Evolutionary conservation across 495 filamentous ascomycete genomes (phyloP), one percentile per base, ranked within the genome.

Genomic region (Evernia prunastri): DNA sequence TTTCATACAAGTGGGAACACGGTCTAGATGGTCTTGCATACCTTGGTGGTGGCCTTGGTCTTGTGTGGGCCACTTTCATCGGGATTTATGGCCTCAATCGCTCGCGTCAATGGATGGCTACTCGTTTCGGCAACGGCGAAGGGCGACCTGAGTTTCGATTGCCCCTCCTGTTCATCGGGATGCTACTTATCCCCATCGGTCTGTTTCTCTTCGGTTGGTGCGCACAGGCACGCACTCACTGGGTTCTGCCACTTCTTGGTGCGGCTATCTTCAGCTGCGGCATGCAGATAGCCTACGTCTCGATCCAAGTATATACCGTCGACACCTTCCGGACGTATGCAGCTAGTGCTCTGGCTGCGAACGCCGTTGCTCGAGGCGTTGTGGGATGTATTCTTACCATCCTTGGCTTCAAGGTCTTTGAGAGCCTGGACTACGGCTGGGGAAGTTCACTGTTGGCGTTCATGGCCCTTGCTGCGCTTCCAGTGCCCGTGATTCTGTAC

Each of bases 191-290:
- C 13, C 82, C 83, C 0, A 73, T 82, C 23, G 71, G 71, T 23
- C 66, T 86, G 17, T 85, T 86, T 69, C 83, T 82, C 81, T 80
- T 86, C 73, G 84, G 78, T 5, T 83, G 82, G 83, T 80, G 76
- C 9, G 77, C 77, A 59, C 76, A 81, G 63, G 56, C 71, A 1
- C 69, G 64, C 7, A 78, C 86, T 35, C 81, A 80, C 1, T 76
- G 80, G 63, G 83, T 82, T 78, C 80, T 78, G 29, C 79, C 78
- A 5, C 74, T 84, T 17, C 54, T 75, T 0, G 78, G 81, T 11
- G 74, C 73, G 0, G 73, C 73, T 0, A 60, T 82, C 15, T 82
- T 85, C 67, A 82, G 82, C 10, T 79, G 77, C 59, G 80, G 80
- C 0, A 78, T 78, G 72, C 67, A 79, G 29, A 72, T 71, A 71